Evolutionary conservation across 371 early-diverging fungal species (phyloP).

Genomic region (Mucor velutinosus): DNA sequence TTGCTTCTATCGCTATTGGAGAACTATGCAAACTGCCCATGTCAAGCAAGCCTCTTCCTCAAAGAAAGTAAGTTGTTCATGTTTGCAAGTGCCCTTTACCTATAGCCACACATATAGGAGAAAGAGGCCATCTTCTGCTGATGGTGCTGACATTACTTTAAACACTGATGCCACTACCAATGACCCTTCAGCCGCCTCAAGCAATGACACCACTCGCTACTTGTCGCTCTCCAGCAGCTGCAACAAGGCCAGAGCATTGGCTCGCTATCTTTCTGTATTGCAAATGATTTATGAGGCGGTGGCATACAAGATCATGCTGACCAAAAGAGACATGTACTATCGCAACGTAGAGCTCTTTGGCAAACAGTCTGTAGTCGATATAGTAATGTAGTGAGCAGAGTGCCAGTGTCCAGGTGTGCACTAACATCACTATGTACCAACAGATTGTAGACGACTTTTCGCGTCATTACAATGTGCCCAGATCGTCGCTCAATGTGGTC

Average conservation of each 20-base stretch:
- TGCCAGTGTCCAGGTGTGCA: not conserved
- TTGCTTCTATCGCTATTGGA: conserved; percentile 8
- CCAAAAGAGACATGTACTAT: conserved; percentile 53
- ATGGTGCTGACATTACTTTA: not conserved
- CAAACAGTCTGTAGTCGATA: conserved; percentile 37
- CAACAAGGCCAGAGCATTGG: not conserved
- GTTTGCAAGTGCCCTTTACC: not conserved
- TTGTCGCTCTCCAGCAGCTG: not conserved
- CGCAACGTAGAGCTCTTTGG: conserved; percentile 41
- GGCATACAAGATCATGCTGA: conserved; percentile 29
- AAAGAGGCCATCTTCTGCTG: not conserved
- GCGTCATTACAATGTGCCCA: conserved; percentile 40
- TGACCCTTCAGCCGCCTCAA: not conserved
- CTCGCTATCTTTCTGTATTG: conserved; percentile 41
- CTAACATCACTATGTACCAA: no score
- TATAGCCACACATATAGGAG: not conserved
- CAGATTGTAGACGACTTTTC: conserved; percentile 47
- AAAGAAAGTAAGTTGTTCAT: not conserved
- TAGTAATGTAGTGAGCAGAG: conserved; percentile 12
- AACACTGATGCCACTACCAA: not conserved
- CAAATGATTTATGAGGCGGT: conserved; percentile 51
- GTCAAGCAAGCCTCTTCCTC: not conserved
- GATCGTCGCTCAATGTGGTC: conserved; percentile 45
- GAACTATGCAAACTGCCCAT: conserved; percentile 8
- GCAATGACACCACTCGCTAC: not conserved